Conservation (phyloP, 1,284 basidiomycete species). For the Malassezia arunalokei region DNA sequence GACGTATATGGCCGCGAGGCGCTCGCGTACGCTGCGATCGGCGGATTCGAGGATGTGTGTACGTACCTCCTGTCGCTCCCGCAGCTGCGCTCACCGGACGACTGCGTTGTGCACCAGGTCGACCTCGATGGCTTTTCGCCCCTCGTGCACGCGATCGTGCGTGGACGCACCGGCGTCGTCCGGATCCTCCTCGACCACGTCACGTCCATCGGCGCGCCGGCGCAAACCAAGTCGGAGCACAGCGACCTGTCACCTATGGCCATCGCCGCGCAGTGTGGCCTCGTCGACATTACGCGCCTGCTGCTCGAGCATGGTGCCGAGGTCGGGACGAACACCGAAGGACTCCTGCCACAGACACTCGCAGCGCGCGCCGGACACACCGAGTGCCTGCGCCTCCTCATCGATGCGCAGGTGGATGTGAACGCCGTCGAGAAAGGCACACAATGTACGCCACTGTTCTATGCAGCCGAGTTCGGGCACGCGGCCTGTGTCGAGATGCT, state of each 20-base stretch:
- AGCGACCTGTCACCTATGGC: constrained; percentile 75
- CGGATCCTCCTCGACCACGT: constrained; percentile 33
- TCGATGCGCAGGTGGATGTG: constrained; percentile 48
- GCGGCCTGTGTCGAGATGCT: constrained; percentile 64
- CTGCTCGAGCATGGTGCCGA: constrained; percentile 66
- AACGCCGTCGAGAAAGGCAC: constrained; percentile 80
- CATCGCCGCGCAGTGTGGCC: constrained; percentile 78
- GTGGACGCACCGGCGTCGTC: constrained; percentile 67
- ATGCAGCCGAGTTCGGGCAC: constrained; percentile 82
- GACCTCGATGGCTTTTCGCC: constrained; percentile 74
- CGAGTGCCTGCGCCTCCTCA: constrained; percentile 67
- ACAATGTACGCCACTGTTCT: constrained; percentile 94
- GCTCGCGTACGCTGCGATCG: constrained; percentile 90
- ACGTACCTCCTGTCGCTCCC: constrained; percentile 63
- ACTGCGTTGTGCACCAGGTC: constrained; percentile 34
- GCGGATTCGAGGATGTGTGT: constrained; percentile 69
- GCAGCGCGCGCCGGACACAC: constrained; percentile 89
- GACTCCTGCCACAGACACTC: constrained; percentile 91
- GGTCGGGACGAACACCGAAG: constrained; percentile 76
- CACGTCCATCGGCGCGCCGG: constrained; percentile 12
- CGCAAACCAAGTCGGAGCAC: constrained; percentile 20
- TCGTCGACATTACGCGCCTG: constrained; percentile 67
- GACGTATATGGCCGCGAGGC: constrained; percentile 87
- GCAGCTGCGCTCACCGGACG: constrained; percentile 39
- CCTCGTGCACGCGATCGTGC: constrained; percentile 78